Base-by-base conservation (phyloP, 768 basidiomycete species). In the Lactarius hatsudake region DNA sequence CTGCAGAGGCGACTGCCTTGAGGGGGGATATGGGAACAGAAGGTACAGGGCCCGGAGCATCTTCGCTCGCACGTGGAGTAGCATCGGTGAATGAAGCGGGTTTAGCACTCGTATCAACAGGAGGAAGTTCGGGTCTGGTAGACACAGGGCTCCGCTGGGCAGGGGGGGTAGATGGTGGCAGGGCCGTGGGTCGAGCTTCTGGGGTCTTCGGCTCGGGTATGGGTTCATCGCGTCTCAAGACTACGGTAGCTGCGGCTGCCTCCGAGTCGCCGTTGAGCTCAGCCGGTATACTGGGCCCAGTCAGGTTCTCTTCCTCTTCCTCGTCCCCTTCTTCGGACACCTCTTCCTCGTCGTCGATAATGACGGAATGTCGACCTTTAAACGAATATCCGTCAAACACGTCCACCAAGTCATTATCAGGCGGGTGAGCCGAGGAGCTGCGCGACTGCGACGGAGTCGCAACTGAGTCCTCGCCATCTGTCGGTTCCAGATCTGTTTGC, bases 301-400 rank as follows among this genome's bases (percentile, higher is more conserved):
- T 60, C 3, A 64, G 63, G 20, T 74, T 71, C 59, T 75, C 79
- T 28, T 79, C 75, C 40, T 76, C 78, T 34, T 82, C 83, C 6
- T 76, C 78, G 42, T 82, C 83, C 5, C 81, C 83, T 32, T 83
- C 81, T 66, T 74, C 79, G 34, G 73, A 81, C 62, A 84, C 86
- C 8, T 87, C 87, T 6, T 84, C 86, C 1, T 89, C 90, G 23
- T 86, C 88, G 70, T 90, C 91, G 55, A 93, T 77, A 61, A 93
- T 78, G 67, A 94, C 82, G 2, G 92, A 93, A 77, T 92, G 82
- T 20, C 91, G 82, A 12, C 92, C 94, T 76, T 93, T 93, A 83
- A 93, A 97, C 56, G 91, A 93, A 78, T 97, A 97, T 4, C 94
- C 94, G 76, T 95, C 94, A 74, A 96, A 97, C 36, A 96, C 87